Evolutionary conservation across 2,329 filamentous ascomycete species (phyloP).

Genomic region (Xylaria sp.): DNA sequence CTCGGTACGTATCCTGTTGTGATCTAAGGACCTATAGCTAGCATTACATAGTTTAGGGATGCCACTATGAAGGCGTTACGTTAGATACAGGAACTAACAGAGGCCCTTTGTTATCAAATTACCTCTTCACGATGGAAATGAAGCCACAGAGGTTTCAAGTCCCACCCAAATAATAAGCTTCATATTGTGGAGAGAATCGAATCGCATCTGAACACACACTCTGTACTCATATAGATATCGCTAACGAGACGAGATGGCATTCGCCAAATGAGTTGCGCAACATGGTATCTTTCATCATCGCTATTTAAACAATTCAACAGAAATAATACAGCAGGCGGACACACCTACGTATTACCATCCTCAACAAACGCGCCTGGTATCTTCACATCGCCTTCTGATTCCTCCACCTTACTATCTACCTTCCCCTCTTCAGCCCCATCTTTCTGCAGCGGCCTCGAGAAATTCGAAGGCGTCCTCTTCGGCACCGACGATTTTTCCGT

Average conservation of each 20-base stretch:
- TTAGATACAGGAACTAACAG: too few species aligned
- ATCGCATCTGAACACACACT: not conserved
- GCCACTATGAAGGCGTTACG: too few species aligned
- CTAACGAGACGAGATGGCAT: not conserved
- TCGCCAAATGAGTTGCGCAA: not conserved
- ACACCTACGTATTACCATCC: slow-evolving; percentile 1
- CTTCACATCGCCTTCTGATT: slow-evolving; percentile 35
- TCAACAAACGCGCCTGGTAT: slow-evolving; percentile 30
- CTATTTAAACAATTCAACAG: not conserved
- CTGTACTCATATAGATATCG: not conserved
- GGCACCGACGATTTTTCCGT: slow-evolving; percentile 8
- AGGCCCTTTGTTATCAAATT: too few species aligned
- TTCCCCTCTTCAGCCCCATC: not conserved
- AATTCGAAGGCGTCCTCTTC: slow-evolving; percentile 43
- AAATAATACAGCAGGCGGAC: not conserved
- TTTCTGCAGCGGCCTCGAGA: slow-evolving; percentile 42
- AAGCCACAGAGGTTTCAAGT: too few species aligned
- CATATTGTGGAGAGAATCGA: too few species aligned
- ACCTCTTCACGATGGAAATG: too few species aligned
- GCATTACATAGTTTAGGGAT: too few species aligned
- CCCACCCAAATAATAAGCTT: too few species aligned
- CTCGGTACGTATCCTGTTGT: too few species aligned
- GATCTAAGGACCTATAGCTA: too few species aligned
- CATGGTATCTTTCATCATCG: slow-evolving; percentile 13
- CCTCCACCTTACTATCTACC: slow-evolving; percentile 17